phyloP scores from a whole-genome alignment of 495 filamentous ascomycete genomes.

The Lineolata rhizophorae region DNA sequence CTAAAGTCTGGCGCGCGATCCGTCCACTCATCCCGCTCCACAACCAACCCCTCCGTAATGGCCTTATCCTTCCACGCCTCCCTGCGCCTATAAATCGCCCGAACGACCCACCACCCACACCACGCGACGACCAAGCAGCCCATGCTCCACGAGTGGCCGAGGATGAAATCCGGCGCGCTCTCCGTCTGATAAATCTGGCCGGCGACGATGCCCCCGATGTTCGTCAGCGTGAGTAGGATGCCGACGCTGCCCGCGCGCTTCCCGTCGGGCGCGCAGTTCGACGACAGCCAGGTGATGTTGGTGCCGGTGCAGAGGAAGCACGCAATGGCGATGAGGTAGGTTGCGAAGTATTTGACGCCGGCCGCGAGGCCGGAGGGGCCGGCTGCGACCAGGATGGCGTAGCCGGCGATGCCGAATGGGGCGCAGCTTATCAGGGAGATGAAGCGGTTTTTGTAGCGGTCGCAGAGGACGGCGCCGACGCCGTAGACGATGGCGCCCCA shows the following conservation, averaged over 20 bases:
- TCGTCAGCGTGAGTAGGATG: constrained; percentile 18
- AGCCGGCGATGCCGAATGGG: constrained; percentile 11
- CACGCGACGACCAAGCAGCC: constrained; percentile 10
- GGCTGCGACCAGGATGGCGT: constrained; percentile 8
- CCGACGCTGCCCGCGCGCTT: constrained; percentile 23
- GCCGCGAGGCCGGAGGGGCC: too few relatives aligned
- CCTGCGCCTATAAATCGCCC: constrained; percentile 6
- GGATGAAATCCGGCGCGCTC: constrained; percentile 6
- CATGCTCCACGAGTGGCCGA: constrained; percentile 11
- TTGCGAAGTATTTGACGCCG: constrained; percentile 10
- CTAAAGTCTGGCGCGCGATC: constrained; percentile 10
- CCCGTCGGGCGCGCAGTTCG: constrained; percentile 19
- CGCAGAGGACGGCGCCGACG: constrained; percentile 8
- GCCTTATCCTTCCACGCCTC: constrained; percentile 8
- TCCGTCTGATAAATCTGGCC: constrained; percentile 11
- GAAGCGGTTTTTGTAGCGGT: constrained; percentile 9
- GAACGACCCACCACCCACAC: constrained; percentile 10
- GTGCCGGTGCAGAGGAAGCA: constrained; percentile 12
- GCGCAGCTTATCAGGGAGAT: constrained; percentile 7
- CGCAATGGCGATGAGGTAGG: constrained; percentile 10
- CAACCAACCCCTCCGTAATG: constrained; percentile 5
- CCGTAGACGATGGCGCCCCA: constrained; percentile 12
- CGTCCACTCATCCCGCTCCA: constrained; percentile 7
- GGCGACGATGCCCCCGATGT: constrained; percentile 20
- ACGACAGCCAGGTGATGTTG: constrained; percentile 9